These are phyloP conservation scores for Neoscytalidium dimidiatum DNA, from an alignment of 2,329 filamentous ascomycete genomes.

Conservation along the genomic window DNA sequence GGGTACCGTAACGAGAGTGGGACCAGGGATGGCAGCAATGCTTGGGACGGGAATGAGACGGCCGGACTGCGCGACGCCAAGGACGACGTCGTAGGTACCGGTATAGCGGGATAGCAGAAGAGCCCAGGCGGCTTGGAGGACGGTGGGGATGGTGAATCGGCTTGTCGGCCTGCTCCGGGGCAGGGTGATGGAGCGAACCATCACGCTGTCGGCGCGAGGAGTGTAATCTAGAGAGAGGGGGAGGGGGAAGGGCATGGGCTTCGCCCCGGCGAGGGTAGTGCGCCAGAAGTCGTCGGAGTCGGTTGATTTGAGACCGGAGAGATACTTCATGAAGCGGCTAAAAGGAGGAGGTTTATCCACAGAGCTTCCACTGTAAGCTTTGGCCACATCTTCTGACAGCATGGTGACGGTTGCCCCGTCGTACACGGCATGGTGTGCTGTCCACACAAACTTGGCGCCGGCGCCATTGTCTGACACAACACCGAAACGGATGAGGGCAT, in stretches of 20 bases:
- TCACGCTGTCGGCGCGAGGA: conserved; percentile 49
- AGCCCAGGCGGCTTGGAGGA: conserved; percentile 53
- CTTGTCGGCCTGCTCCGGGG: conserved; percentile 30
- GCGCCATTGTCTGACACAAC: conserved; percentile 28
- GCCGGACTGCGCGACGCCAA: conserved; percentile 62
- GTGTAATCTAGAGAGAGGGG: conserved; percentile 51
- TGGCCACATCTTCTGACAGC: conserved; percentile 34
- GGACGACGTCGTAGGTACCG: conserved; percentile 54
- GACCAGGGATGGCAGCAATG: conserved; percentile 58
- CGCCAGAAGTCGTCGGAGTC: conserved; percentile 51
- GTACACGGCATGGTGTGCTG: conserved; percentile 47
- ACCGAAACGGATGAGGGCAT: conserved; percentile 39
- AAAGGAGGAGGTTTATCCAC: conserved; percentile 31
- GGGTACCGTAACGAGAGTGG: conserved; percentile 63
- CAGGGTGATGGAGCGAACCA: conserved; percentile 18
- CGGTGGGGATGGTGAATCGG: conserved; percentile 52
- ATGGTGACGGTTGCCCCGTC: conserved; percentile 37
- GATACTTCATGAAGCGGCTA: conserved; percentile 52
- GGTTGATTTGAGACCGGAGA: conserved; percentile 44
- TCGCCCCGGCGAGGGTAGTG: conserved; percentile 38
- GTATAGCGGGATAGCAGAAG: conserved; percentile 51
- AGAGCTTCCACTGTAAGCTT: conserved; percentile 25
- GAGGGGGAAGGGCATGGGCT: conserved; percentile 46
- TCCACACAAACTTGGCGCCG: conserved; percentile 56
- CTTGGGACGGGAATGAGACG: conserved; percentile 50